Conservation (phyloP, 2,329 filamentous ascomycete species). For the Trichoderma hamatum region DNA sequence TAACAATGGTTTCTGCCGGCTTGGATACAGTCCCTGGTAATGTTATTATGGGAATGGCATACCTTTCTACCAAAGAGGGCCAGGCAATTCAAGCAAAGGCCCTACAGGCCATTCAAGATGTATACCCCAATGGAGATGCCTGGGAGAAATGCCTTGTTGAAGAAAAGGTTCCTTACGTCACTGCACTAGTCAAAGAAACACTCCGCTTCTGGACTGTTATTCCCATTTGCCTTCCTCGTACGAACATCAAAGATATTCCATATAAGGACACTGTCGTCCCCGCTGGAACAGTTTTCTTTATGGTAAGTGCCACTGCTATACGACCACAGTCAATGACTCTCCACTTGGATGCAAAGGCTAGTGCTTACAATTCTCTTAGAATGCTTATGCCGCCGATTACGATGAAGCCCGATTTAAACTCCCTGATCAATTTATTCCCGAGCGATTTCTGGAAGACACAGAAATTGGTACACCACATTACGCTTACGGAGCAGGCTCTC, state of each 20-base stretch:
- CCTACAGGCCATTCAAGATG: constrained; percentile 68
- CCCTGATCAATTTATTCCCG: constrained; percentile 66
- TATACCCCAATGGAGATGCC: constrained; percentile 74
- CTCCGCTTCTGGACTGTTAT: constrained; percentile 80
- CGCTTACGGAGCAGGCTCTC: constrained; percentile 63
- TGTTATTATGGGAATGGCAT: constrained; percentile 77
- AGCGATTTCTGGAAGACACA: constrained; percentile 65
- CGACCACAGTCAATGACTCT: too few relatives aligned
- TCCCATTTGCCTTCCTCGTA: constrained; percentile 74
- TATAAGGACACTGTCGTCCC: constrained; percentile 71
- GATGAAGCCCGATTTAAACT: constrained; percentile 69
- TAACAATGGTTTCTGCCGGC: constrained; percentile 81
- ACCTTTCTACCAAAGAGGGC: constrained; percentile 68
- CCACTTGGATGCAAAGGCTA: neutral
- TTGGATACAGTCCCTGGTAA: constrained; percentile 82
- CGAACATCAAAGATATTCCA: constrained; percentile 70
- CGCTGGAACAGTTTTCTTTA: constrained; percentile 76
- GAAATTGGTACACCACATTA: constrained; percentile 63
- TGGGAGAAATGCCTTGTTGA: constrained; percentile 74
- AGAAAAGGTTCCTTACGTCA: constrained; percentile 77
- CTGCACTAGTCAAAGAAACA: constrained; percentile 76
- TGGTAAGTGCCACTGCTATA: constrained; percentile 50
- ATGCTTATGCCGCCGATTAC: constrained; percentile 75
- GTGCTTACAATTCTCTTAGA: constrained; percentile 45
- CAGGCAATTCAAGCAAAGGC: constrained; percentile 72